phyloP scores from a whole-genome alignment of 805 yeast species.

The Starmerella asiatica region DNA sequence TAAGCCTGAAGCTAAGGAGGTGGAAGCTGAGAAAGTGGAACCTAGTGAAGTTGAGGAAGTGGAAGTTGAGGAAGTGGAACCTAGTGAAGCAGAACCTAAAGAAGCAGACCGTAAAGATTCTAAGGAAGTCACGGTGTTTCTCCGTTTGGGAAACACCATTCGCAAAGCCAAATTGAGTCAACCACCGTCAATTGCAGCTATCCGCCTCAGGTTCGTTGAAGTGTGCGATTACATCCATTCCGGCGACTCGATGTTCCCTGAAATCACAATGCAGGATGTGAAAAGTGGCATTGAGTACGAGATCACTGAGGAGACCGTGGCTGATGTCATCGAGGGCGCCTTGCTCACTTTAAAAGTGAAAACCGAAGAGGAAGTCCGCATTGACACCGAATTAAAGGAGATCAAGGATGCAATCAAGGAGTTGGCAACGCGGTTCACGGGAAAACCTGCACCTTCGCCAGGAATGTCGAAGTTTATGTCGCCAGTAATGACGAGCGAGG shows the following conservation, averaged over 20 bases:
- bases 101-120: not conserved
- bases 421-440: slow-evolving; percentile 20
- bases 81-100: not conserved
- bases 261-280: slow-evolving; percentile 57
- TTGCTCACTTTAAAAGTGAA: slow-evolving; percentile 45
- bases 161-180: slow-evolving; percentile 17
- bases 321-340: slow-evolving; percentile 46
- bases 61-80: not conserved
- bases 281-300: slow-evolving; percentile 55
- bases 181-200: slow-evolving; percentile 20
- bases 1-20: too few species aligned
- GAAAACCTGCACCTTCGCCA: not conserved
- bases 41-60: not conserved
- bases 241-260: slow-evolving; percentile 51
- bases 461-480: slow-evolving; percentile 3
- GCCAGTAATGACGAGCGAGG: slow-evolving; percentile 15
- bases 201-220: slow-evolving; percentile 64
- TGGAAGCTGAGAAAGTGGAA: too few species aligned
- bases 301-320: slow-evolving; percentile 53
- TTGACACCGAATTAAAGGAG: slow-evolving; percentile 20
- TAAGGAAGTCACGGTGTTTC: slow-evolving; percentile 21
- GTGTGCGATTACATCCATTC: slow-evolving; percentile 77
- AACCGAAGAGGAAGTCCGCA: slow-evolving; percentile 27
- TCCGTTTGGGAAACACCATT: slow-evolving; percentile 25
- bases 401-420: slow-evolving; percentile 20